Percentiles rank a stretch among this genome's conserved stretches.
Conservation (phyloP, 1,284 basidiomycete genomes). For the Ganoderma boninense region DNA sequence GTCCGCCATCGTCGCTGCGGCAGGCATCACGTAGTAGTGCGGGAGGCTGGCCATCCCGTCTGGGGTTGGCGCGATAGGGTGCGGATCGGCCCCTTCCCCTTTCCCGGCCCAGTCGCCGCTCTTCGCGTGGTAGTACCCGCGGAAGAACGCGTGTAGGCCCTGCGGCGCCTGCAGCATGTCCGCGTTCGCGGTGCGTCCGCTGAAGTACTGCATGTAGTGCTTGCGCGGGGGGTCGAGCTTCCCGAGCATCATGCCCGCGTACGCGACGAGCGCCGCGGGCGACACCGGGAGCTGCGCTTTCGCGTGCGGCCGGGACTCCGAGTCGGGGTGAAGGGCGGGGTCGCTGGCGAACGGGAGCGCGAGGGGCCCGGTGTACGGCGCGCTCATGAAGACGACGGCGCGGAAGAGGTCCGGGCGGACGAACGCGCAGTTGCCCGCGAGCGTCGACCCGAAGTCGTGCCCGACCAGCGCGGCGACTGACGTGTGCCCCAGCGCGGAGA, state of each 20-base stretch:
- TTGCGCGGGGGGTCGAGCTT: slow-evolving; percentile 60
- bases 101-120: slow-evolving; percentile 61
- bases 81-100: slow-evolving; percentile 41
- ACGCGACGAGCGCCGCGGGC: slow-evolving; percentile 25
- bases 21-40: slow-evolving; percentile 71
- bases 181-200: slow-evolving; percentile 53
- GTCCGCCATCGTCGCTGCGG: slow-evolving; percentile 59
- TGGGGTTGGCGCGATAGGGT: slow-evolving; percentile 46
- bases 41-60: slow-evolving; percentile 54
- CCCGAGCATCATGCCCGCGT: slow-evolving; percentile 44
- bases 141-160: slow-evolving; percentile 59
- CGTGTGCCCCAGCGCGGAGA: slow-evolving; percentile 57
- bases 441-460: slow-evolving; percentile 65
- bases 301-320: too few species aligned
- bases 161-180: slow-evolving; percentile 53
- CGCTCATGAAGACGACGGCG: slow-evolving; percentile 66
- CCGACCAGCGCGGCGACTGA: slow-evolving; percentile 59
- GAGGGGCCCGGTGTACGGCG: slow-evolving; percentile 58
- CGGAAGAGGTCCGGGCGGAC: slow-evolving; percentile 64
- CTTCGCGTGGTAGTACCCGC: slow-evolving; percentile 67
- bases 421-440: slow-evolving; percentile 62
- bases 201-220: slow-evolving; percentile 64
- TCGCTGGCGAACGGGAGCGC: slow-evolving; percentile 37
- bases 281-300: not conserved
- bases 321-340: slow-evolving; percentile 11